Conservation (phyloP, 73 alveolate genomes). For the Tetrahymena elliotti region DNA sequence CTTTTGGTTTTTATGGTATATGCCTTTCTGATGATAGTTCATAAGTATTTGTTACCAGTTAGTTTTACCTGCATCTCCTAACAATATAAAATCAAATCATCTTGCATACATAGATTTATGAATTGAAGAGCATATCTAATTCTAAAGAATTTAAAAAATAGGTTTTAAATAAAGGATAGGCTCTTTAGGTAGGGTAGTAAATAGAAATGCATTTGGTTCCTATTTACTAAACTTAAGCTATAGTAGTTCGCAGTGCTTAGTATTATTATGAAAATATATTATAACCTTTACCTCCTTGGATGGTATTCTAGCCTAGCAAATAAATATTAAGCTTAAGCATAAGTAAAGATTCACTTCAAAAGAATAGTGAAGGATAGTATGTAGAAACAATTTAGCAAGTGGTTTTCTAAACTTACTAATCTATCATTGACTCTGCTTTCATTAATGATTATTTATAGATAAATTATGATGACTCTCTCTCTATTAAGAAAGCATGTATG, state of each 20-base stretch:
- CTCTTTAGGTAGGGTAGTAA: background rate
- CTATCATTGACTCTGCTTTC: background rate
- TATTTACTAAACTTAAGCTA: background rate
- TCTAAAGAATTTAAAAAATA: background rate
- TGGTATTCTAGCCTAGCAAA: background rate
- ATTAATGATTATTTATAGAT: no score
- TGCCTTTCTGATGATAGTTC: background rate
- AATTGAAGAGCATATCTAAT: background rate
- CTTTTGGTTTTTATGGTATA: background rate
- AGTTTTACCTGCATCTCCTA: background rate
- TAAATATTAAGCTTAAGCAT: background rate
- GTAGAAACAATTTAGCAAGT: background rate
- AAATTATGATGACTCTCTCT: background rate
- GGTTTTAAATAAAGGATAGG: background rate
- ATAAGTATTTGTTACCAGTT: background rate
- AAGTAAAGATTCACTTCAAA: background rate
- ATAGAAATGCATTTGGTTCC: background rate
- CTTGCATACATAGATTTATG: background rate
- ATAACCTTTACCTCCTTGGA: background rate
- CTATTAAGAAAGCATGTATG: background rate
- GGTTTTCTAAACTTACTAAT: background rate
- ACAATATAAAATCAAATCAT: background rate
- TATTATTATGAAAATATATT: background rate
- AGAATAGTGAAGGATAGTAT: background rate
- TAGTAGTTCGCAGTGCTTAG: background rate